A percentile compares a stretch with the other conserved stretches of the same genome.
phyloP scores from a whole-genome alignment of 1,284 basidiomycete genomes.

The Cryptococcus wingfieldii region DNA sequence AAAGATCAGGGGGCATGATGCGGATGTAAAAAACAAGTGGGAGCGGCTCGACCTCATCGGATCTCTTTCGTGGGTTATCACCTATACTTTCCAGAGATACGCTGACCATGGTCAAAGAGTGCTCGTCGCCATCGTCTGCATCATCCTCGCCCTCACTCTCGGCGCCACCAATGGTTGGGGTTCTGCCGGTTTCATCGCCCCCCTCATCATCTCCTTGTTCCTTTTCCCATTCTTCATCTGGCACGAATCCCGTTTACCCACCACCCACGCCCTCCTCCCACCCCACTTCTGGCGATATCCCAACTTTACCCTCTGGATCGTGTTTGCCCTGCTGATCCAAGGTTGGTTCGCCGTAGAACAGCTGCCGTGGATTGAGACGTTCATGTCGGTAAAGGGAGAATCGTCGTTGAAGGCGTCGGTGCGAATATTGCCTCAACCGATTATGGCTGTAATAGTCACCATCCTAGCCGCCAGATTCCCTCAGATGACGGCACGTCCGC shows the following conservation, averaged over 20 bases:
- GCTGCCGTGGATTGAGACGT: constrained; percentile 6
- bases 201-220: constrained; percentile 27
- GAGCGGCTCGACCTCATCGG: constrained; percentile 28
- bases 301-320: constrained; percentile 40
- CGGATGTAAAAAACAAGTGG: constrained; percentile 14
- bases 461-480: constrained; percentile 1
- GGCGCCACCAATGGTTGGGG: constrained; percentile 28
- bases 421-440: constrained; percentile 21
- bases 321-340: constrained; percentile 35
- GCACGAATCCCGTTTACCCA: constrained; percentile 27
- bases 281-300: constrained; percentile 37
- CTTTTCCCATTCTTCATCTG: constrained; percentile 31
- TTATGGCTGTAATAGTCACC: neutral
- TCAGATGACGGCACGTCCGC: constrained; percentile 15
- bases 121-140: constrained; percentile 22
- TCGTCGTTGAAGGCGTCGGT: constrained; percentile 28
- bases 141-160: constrained; percentile 33
- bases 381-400: constrained; percentile 17
- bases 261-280: constrained; percentile 38
- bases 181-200: constrained; percentile 25
- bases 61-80: constrained; percentile 13
- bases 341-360: constrained; percentile 24
- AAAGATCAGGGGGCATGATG: constrained; percentile 11
- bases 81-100: neutral
- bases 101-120: constrained; percentile 12